Evolutionary conservation across 768 basidiomycete species (phyloP).

Genomic region (Pluteus cervinus): DNA sequence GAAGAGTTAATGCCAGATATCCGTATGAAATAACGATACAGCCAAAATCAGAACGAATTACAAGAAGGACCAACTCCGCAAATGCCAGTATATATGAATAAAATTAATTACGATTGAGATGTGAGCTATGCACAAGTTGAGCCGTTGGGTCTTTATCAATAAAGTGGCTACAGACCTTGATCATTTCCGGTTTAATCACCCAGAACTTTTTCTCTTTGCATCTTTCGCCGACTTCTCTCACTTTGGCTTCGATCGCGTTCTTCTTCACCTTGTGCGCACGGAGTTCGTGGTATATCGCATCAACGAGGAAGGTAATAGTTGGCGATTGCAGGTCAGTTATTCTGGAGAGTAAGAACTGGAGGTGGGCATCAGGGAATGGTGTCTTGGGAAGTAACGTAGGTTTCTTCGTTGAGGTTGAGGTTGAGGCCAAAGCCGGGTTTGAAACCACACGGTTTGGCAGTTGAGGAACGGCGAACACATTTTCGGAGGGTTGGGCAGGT

Average conservation of each 20-base stretch:
- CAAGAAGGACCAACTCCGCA: too few relatives aligned
- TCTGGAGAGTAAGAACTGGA: slow-evolving; percentile 56
- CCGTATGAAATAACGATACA: too few relatives aligned
- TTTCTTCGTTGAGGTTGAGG: slow-evolving; percentile 21
- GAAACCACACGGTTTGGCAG: slow-evolving; percentile 34
- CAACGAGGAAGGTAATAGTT: slow-evolving; percentile 62
- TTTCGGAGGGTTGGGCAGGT: slow-evolving; percentile 7
- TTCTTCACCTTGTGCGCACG: slow-evolving; percentile 72
- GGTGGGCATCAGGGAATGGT: slow-evolving; percentile 61
- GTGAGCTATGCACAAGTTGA: too few relatives aligned
- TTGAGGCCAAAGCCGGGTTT: slow-evolving; percentile 26
- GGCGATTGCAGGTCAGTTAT: slow-evolving; percentile 55
- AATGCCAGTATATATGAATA: too few relatives aligned
- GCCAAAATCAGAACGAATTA: too few relatives aligned
- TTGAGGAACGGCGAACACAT: slow-evolving; percentile 14
- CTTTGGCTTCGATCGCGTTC: slow-evolving; percentile 76
- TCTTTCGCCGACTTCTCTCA: slow-evolving; percentile 72
- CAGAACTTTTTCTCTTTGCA: slow-evolving; percentile 69
- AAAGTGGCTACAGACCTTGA: too few relatives aligned
- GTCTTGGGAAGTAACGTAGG: slow-evolving; percentile 39
- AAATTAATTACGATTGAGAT: too few relatives aligned
- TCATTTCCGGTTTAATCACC: slow-evolving; percentile 66
- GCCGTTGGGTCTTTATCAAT: too few relatives aligned
- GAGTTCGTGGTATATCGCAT: slow-evolving; percentile 66
- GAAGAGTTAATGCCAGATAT: too few relatives aligned